A percentile compares a stretch with the other conserved stretches of the same genome.
phyloP scores from a whole-genome alignment of 2,329 filamentous ascomycete species.

The Teratosphaeria pseudoeucalypti region DNA sequence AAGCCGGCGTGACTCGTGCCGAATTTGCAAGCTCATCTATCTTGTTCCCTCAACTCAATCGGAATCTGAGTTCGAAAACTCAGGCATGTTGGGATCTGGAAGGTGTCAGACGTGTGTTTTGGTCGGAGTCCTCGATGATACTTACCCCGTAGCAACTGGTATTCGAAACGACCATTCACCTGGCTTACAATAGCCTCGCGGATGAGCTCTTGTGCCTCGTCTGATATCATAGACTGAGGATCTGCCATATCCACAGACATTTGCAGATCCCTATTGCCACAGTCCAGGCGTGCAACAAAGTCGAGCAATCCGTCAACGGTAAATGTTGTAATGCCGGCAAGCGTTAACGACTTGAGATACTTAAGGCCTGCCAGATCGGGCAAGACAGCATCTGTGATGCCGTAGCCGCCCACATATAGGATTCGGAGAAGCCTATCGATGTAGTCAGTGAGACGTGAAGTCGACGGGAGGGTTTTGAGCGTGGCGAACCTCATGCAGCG shows the following conservation, averaged over 20 bases:
- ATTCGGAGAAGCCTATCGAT: conserved; percentile 39
- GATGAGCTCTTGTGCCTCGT: conserved; percentile 30
- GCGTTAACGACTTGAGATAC: conserved; percentile 42
- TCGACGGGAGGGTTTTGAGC: neutral
- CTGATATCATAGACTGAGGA: conserved; percentile 29
- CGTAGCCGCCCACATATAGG: conserved; percentile 46
- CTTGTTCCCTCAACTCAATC: conserved; percentile 22
- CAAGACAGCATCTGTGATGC: conserved; percentile 41
- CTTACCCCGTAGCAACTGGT: conserved; percentile 34
- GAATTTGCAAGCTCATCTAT: neutral
- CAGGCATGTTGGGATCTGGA: conserved; percentile 36
- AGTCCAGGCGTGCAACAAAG: conserved; percentile 32
- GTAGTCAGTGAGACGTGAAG: neutral
- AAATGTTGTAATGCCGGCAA: conserved; percentile 48
- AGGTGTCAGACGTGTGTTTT: neutral
- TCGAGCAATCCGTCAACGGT: conserved; percentile 40
- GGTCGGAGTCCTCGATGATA: conserved; percentile 1
- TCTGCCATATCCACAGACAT: conserved; percentile 37
- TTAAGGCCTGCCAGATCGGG: conserved; percentile 35
- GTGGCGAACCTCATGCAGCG: conserved; percentile 23
- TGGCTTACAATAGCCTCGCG: conserved; percentile 29
- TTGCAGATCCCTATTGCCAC: conserved; percentile 32
- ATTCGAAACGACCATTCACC: conserved; percentile 35
- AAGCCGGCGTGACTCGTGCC: neutral
- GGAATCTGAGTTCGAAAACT: conserved; percentile 35